Evolutionary conservation across 139 green algal genomes (phyloP).

Genomic region (Chlorokybus atmophyticus): DNA sequence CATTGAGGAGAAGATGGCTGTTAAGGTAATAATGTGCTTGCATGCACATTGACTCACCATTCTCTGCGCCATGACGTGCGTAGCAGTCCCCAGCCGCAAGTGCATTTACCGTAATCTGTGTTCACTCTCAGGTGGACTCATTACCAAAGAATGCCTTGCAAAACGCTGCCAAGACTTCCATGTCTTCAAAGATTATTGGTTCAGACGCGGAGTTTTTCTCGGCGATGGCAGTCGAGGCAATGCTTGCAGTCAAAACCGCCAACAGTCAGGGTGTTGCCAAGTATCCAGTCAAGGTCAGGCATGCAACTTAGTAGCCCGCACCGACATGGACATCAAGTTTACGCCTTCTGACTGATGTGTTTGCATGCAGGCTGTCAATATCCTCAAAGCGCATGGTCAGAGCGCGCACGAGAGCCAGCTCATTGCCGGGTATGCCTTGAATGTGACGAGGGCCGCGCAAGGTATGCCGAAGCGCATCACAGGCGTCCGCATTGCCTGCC

Average conservation of each 20-base stretch:
- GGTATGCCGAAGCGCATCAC: conserved; percentile 28
- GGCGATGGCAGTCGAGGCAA: conserved; percentile 47
- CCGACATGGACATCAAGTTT: too few relatives aligned
- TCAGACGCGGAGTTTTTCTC: conserved; percentile 76
- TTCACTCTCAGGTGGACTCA: conserved; percentile 32
- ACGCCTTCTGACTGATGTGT: conserved; percentile 1
- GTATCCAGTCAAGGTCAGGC: conserved; percentile 31
- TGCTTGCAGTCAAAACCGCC: conserved; percentile 62
- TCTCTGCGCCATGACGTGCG: too few relatives aligned
- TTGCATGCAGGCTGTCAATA: conserved; percentile 81
- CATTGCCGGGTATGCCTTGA: conserved; percentile 92
- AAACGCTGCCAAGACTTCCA: conserved; percentile 76
- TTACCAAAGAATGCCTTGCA: conserved; percentile 73
- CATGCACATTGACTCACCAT: too few relatives aligned
- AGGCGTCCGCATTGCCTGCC: conserved; percentile 37
- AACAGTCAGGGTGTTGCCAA: conserved; percentile 38
- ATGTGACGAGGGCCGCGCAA: conserved; percentile 64
- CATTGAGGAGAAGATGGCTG: conserved; percentile 70
- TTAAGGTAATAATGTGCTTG: too few relatives aligned
- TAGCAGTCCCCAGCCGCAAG: too few relatives aligned
- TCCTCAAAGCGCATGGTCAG: conserved; percentile 95
- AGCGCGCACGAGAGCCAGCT: conserved; percentile 64
- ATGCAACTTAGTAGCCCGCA: too few relatives aligned
- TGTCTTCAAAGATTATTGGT: conserved; percentile 88
- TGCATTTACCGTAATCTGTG: too few relatives aligned